These are phyloP conservation scores for Aspergillus ustus DNA, from an alignment of 2,329 filamentous ascomycete species.

Conservation along the genomic window DNA sequence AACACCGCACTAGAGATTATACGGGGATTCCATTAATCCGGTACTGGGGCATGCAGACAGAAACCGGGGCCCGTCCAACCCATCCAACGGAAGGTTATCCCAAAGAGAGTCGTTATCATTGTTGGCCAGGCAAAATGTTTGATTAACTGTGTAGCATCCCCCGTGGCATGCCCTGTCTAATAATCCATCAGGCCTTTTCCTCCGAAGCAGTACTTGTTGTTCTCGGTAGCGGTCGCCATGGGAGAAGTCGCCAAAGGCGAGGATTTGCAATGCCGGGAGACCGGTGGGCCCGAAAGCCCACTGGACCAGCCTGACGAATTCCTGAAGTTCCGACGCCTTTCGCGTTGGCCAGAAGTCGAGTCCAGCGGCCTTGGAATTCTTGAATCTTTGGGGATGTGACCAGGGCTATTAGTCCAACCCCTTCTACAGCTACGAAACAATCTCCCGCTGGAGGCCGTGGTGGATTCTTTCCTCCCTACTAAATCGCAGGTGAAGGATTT, in stretches of 20 bases:
- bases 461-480: too few species aligned
- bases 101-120: slow-evolving; percentile 13
- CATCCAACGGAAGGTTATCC: slow-evolving; percentile 15
- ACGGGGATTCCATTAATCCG: slow-evolving; percentile 22
- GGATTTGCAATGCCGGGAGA: slow-evolving; percentile 15
- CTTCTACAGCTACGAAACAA: too few species aligned
- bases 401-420: too few species aligned
- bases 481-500: slow-evolving; percentile 11
- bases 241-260: slow-evolving; percentile 25
- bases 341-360: slow-evolving; percentile 9
- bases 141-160: too few species aligned
- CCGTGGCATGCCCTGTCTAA: too few species aligned
- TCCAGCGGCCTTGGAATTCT: too few species aligned
- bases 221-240: slow-evolving; percentile 14
- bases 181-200: neutral
- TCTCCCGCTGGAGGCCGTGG: too few species aligned
- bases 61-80: slow-evolving; percentile 9
- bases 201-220: slow-evolving; percentile 19
- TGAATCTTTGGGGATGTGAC: too few species aligned
- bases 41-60: slow-evolving; percentile 19
- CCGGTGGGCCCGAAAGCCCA: slow-evolving; percentile 23
- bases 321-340: slow-evolving; percentile 11
- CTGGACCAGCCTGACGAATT: slow-evolving; percentile 21
- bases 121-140: neutral
- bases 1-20: neutral